Conservation (phyloP, 257 asterid genomes). For the Anisodus tanguticus region DNA sequence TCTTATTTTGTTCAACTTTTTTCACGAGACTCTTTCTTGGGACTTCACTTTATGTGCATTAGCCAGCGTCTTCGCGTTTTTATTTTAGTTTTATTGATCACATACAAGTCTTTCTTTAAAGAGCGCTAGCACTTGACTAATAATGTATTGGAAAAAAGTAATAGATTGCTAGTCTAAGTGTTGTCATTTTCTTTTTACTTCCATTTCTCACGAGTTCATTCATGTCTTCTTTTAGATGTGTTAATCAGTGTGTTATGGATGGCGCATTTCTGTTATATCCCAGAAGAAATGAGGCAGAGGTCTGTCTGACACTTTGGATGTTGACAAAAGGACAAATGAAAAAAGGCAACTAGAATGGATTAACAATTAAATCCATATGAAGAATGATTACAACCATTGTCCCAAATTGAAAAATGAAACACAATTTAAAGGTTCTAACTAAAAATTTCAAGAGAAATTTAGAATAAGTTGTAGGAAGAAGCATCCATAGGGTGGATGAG, state of each 20-base stretch:
- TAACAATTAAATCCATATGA: not conserved
- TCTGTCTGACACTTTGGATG: not conserved
- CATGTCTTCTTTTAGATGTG: not conserved
- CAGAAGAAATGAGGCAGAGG: not conserved
- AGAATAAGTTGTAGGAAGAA: constrained; percentile 35
- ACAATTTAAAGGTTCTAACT: not conserved
- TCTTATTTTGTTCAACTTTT: too few species aligned
- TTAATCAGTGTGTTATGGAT: not conserved
- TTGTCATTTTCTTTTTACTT: not conserved
- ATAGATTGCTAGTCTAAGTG: not conserved
- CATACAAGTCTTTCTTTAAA: too few species aligned
- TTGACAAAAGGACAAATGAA: not conserved
- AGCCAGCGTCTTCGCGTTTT: too few species aligned
- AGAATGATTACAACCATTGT: not conserved
- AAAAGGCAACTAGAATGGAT: not conserved
- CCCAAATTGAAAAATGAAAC: not conserved
- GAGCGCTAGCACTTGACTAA: too few species aligned
- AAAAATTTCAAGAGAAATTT: not conserved
- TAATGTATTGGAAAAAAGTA: too few species aligned
- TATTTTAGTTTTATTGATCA: too few species aligned
- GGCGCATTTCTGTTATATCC: not conserved
- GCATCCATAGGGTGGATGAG: constrained; percentile 29
- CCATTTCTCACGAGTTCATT: not conserved
- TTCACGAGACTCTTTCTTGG: too few species aligned
- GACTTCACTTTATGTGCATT: too few species aligned